These are phyloP conservation scores for Xylariales sp. DNA, from an alignment of 2,329 filamentous ascomycete species.

Conservation along the genomic window DNA sequence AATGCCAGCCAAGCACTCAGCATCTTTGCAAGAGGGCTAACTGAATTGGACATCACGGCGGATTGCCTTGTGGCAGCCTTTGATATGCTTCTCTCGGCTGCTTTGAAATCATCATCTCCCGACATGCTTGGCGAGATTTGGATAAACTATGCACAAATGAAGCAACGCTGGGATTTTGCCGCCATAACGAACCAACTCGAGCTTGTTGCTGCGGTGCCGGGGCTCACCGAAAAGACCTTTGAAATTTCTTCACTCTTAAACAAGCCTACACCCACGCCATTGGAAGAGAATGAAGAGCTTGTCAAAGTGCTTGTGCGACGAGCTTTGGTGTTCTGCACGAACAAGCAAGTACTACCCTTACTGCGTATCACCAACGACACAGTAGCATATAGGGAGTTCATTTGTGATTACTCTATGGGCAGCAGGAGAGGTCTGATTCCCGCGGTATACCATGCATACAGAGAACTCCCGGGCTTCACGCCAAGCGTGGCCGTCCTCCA, in stretches of 20 bases:
- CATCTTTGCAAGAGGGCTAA: constrained; percentile 34
- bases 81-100: constrained; percentile 37
- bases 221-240: constrained; percentile 19
- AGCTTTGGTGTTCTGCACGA: constrained; percentile 19
- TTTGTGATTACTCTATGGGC: constrained; percentile 25
- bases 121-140: constrained; percentile 16
- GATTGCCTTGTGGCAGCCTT: constrained; percentile 32
- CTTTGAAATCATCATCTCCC: constrained; percentile 23
- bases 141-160: constrained; percentile 20
- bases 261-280: constrained; percentile 2
- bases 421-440: constrained; percentile 26
- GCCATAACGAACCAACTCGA: constrained; percentile 17
- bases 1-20: constrained; percentile 33
- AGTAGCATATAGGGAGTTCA: constrained; percentile 38
- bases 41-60: constrained; percentile 13
- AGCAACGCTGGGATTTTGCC: constrained; percentile 19
- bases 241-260: constrained; percentile 13
- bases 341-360: constrained; percentile 27
- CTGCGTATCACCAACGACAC: constrained; percentile 34
- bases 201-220: constrained; percentile 16
- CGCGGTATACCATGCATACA: constrained; percentile 42
- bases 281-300: constrained; percentile 13
- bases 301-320: constrained; percentile 20
- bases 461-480: constrained; percentile 31
- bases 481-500: constrained; percentile 36